A percentile compares a stretch with the other conserved stretches of the same genome.
phyloP scores from a whole-genome alignment of 495 filamentous ascomycete species.

The Neurospora sp. region DNA sequence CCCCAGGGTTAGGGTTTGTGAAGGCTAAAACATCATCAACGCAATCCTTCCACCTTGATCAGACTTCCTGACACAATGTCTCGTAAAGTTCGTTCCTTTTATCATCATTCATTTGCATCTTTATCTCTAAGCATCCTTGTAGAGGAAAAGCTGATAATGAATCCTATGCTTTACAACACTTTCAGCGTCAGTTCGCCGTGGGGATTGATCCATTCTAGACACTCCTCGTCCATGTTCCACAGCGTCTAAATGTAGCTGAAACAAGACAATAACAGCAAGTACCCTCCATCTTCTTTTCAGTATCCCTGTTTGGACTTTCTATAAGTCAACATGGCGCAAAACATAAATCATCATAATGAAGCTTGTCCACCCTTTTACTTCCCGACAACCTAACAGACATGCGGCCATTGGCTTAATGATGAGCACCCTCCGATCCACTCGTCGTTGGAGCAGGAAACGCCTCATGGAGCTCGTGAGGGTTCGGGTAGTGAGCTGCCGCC shows the following conservation, averaged over 20 bases:
- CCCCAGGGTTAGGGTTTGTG: not conserved
- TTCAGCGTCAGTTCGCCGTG: not conserved
- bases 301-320: not conserved
- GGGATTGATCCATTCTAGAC: not conserved
- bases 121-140: not conserved
- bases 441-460: not conserved
- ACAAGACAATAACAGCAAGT: not conserved
- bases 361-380: not conserved
- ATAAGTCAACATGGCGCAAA: not conserved
- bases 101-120: not conserved
- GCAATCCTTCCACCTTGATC: not conserved
- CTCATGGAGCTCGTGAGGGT: slow-evolving; percentile 22
- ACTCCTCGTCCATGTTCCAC: not conserved
- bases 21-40: not conserved
- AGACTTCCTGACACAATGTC: not conserved
- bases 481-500: slow-evolving; percentile 52
- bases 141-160: not conserved
- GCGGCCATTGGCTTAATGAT: not conserved
- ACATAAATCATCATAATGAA: not conserved
- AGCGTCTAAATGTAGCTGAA: not conserved
- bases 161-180: not conserved
- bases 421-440: not conserved
- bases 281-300: not conserved
- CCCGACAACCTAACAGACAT: not conserved
- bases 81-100: not conserved